These are phyloP conservation scores for Nemania diffusa DNA, from an alignment of 2,329 filamentous ascomycete genomes.

Conservation along the genomic window DNA sequence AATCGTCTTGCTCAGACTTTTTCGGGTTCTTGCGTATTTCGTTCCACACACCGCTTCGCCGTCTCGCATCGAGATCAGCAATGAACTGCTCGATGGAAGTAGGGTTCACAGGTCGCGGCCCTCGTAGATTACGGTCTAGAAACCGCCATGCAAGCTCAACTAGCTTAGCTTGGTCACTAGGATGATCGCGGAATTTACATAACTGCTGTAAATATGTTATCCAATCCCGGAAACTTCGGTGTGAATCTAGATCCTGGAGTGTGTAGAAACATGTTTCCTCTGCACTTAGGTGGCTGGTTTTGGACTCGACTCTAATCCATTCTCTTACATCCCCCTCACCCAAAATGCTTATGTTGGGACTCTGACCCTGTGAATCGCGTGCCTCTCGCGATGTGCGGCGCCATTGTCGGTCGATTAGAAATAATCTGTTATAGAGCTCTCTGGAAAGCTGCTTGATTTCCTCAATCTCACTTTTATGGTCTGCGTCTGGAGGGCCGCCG, in stretches of 20 bases:
- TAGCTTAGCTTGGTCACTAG: constrained; percentile 41
- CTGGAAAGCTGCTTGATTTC: constrained; percentile 40
- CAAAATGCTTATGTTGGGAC: constrained; percentile 32
- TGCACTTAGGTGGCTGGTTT: constrained; percentile 25
- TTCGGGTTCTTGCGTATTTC: constrained; percentile 33
- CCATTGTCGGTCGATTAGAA: constrained; percentile 44
- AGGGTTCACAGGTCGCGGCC: constrained; percentile 30
- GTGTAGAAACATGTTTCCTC: constrained; percentile 45
- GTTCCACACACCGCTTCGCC: constrained; percentile 34
- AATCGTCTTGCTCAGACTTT: constrained; percentile 39
- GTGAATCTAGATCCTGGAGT: constrained; percentile 31
- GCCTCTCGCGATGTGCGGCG: constrained; percentile 31
- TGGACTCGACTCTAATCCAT: constrained; percentile 40
- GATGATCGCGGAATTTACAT: constrained; percentile 35
- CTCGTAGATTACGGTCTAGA: constrained; percentile 44
- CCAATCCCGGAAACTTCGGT: constrained; percentile 43
- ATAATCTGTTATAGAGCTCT: constrained; percentile 39
- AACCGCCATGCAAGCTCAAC: constrained; percentile 46
- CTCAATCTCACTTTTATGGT: constrained; percentile 37
- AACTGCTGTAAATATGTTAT: constrained; percentile 34
- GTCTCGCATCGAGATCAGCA: constrained; percentile 34
- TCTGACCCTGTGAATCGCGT: constrained; percentile 25
- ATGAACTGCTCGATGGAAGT: constrained; percentile 40
- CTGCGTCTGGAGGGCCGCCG: constrained; percentile 2
- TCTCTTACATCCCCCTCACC: constrained; percentile 39